Percentiles rank a stretch among this genome's conserved stretches.
Evolutionary conservation across 495 filamentous ascomycete genomes (phyloP).

Genomic region (Neurospora tetraspora): DNA sequence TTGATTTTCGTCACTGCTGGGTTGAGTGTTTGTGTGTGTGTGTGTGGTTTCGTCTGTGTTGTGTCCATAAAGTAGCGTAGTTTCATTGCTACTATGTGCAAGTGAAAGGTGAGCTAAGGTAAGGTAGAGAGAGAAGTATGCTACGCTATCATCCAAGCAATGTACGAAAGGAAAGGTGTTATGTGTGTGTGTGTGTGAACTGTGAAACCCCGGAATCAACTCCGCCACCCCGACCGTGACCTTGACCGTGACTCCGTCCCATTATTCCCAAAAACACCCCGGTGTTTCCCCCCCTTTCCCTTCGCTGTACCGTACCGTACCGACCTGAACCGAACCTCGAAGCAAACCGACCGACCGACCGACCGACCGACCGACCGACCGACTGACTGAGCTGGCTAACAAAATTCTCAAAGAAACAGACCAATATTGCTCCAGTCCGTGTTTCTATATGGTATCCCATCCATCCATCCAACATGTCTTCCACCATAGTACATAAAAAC

Average conservation of each 20-base stretch:
- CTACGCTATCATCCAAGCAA: not conserved
- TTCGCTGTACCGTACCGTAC: not conserved
- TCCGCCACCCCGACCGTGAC: not conserved
- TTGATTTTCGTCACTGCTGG: not conserved
- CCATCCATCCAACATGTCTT: not conserved
- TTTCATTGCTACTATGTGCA: not conserved
- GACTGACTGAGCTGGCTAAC: not conserved
- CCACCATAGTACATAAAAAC: not conserved
- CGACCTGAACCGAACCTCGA: not conserved
- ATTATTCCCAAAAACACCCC: not conserved
- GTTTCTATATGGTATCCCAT: not conserved
- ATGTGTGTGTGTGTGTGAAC: not conserved
- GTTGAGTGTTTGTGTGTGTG: not conserved
- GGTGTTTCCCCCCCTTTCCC: not conserved
- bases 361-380: not conserved
- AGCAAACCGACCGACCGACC: not conserved
- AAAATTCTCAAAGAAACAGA: not conserved
- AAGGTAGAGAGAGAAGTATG: not conserved
- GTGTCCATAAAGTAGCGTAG: not conserved
- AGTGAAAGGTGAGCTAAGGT: not conserved
- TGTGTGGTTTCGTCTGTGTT: not conserved
- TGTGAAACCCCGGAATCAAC: not conserved
- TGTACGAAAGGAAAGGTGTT: not conserved
- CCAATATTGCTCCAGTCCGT: not conserved
- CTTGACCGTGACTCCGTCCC: not conserved